These are phyloP conservation scores for Stemphylium vesicarium DNA, from an alignment of 2,329 filamentous ascomycete species.

Conservation along the genomic window DNA sequence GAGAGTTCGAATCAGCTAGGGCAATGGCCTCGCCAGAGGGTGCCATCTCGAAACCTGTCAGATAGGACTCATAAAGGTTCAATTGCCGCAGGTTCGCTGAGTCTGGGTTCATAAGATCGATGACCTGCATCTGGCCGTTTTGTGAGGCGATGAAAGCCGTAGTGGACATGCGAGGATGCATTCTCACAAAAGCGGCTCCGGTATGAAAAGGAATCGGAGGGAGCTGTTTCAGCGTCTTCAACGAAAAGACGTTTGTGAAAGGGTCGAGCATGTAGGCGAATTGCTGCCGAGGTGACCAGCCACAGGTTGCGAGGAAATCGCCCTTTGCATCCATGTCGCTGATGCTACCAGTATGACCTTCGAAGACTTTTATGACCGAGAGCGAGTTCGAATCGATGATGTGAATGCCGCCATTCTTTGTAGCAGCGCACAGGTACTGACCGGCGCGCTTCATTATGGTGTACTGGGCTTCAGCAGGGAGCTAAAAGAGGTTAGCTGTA, in stretches of 20 bases:
- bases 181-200: conserved; percentile 90
- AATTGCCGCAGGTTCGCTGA: conserved; percentile 84
- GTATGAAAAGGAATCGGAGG: conserved; percentile 91
- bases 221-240: conserved; percentile 87
- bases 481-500: conserved; percentile 50
- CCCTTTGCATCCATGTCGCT: conserved; percentile 98
- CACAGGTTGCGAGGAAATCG: conserved; percentile 94
- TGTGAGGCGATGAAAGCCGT: conserved; percentile 94
- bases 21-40: conserved; percentile 86
- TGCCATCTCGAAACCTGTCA: conserved; percentile 84
- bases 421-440: conserved; percentile 91
- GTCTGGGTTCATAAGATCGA: conserved; percentile 93
- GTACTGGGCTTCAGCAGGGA: conserved; percentile 77
- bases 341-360: conserved; percentile 84
- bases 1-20: conserved; percentile 77
- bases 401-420: conserved; percentile 80
- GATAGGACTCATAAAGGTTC: conserved; percentile 72
- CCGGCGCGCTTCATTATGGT: conserved; percentile 87
- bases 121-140: conserved; percentile 90
- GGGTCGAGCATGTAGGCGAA: conserved; percentile 85
- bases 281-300: conserved; percentile 83
- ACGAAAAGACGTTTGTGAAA: conserved; percentile 92
- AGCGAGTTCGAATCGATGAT: conserved; percentile 83
- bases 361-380: conserved; percentile 83
- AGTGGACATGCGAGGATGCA: conserved; percentile 95